Base-by-base conservation (phyloP, 75 land plant genomes). In the Picea glauca region DNA sequence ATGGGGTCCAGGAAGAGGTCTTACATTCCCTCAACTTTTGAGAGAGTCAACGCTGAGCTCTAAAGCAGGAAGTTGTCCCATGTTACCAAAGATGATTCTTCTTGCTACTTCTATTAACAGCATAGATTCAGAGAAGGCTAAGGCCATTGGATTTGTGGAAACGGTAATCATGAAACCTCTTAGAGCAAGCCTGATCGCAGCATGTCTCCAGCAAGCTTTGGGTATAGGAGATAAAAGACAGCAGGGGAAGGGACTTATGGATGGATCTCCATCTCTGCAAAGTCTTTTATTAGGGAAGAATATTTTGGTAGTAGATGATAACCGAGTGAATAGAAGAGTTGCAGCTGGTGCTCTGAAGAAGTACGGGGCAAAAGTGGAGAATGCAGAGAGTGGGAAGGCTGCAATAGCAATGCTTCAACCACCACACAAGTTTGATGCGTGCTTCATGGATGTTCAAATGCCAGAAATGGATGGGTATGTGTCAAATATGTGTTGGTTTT, bases 361-460 rank as follows among this genome's bases (percentile, higher is more conserved):
- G 77, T 90, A 86, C 74, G 92, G 92, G 60, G 92, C 92, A 62
- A 58, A 79, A 35, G 92, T 90, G 18, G 87, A 89, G 35, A 88
- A 88, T 81, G 88, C 82, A 43, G 88, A 85, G 0, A 88, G 90
- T 83, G 92, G 92, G 43, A 88, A 84, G 79, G 83, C 64, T 75
- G 92, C 92, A 23, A 77, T 90, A 56, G 65, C 60, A 60, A 81
- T 64, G 76, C 86, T 90, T 58, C 61, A 78, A 43, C 92, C 91
- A 21, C 90, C 91, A 26, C 92, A 90, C 79, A 78, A 86, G 33
- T 88, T 88, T 80, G 92, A 90, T 81, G 92, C 92, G 15, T 90
- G 92, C 76, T 90, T 90, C 72, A 90, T 90, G 92, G 92, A 90
- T 81, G 91, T 90, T 58, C 92, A 90, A 72, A 90, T 90, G 92